These are phyloP conservation scores for Zygnema cylindricum DNA, from an alignment of 139 green algal species.

Conservation along the genomic window DNA sequence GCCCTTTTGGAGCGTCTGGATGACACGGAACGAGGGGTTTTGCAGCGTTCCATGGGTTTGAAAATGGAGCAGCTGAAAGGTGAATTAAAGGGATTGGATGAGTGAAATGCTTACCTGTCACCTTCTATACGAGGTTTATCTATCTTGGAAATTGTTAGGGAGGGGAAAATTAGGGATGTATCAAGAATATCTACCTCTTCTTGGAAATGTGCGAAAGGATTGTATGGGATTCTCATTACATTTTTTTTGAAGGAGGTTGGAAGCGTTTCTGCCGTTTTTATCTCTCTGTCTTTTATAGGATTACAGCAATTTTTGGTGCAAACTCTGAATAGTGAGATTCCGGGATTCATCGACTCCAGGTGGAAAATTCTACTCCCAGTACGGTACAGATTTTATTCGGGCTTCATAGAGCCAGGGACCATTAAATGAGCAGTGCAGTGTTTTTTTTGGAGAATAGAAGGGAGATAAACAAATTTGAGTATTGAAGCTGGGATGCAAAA, in stretches of 20 bases:
- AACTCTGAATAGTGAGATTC: too few relatives aligned
- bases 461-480: too few relatives aligned
- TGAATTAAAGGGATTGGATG: constrained; percentile 57
- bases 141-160: not conserved
- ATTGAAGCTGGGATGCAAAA: too few relatives aligned
- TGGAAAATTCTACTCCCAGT: too few relatives aligned
- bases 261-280: not conserved
- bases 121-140: not conserved
- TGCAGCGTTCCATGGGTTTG: constrained; percentile 62
- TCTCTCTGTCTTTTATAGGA: not conserved
- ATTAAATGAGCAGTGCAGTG: too few relatives aligned
- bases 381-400: too few relatives aligned
- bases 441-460: too few relatives aligned
- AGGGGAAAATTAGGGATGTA: not conserved
- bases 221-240: not conserved
- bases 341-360: too few relatives aligned
- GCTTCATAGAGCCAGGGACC: too few relatives aligned
- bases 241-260: not conserved
- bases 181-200: not conserved
- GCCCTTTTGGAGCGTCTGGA: constrained; percentile 6
- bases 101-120: not conserved
- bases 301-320: too few relatives aligned
- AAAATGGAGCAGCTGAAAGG: constrained; percentile 67
- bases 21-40: not conserved
- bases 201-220: not conserved